These are phyloP conservation scores for Medicago lupulina DNA, from an alignment of 306 rosid genomes.

Conservation along the genomic window DNA sequence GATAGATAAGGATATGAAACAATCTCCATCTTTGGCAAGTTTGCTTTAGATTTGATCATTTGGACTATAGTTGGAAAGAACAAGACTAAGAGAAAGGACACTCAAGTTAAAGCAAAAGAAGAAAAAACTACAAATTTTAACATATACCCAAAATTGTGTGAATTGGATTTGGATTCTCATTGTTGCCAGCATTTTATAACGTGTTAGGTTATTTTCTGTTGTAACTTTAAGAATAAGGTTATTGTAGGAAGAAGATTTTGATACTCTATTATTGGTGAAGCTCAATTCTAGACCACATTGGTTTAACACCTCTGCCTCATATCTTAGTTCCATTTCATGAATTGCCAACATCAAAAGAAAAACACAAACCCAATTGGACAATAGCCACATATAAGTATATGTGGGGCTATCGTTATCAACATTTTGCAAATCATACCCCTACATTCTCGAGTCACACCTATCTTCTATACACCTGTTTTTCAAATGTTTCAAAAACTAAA, in stretches of 20 bases:
- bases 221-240: slow-evolving; percentile 20
- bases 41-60: slow-evolving; percentile 30
- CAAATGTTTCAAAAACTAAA: background rate
- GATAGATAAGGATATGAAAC: slow-evolving; percentile 40
- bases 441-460: background rate
- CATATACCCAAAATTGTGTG: slow-evolving; percentile 29
- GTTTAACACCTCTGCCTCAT: slow-evolving; percentile 37
- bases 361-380: slow-evolving; percentile 36
- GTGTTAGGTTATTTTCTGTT: slow-evolving; percentile 44
- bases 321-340: slow-evolving; percentile 41
- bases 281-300: slow-evolving; percentile 50
- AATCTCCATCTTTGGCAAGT: slow-evolving; percentile 41
- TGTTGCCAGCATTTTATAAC: slow-evolving; percentile 38
- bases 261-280: slow-evolving; percentile 51
- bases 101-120: slow-evolving; percentile 23
- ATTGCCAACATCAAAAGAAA: slow-evolving; percentile 41
- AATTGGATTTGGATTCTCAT: slow-evolving; percentile 35
- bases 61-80: slow-evolving; percentile 33
- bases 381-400: slow-evolving; percentile 42
- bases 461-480: background rate
- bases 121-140: slow-evolving; percentile 34
- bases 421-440: background rate
- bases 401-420: background rate
- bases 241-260: slow-evolving; percentile 32
- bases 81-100: slow-evolving; percentile 37